Conservation (phyloP, 768 basidiomycete species). For the Mycena metata region DNA sequence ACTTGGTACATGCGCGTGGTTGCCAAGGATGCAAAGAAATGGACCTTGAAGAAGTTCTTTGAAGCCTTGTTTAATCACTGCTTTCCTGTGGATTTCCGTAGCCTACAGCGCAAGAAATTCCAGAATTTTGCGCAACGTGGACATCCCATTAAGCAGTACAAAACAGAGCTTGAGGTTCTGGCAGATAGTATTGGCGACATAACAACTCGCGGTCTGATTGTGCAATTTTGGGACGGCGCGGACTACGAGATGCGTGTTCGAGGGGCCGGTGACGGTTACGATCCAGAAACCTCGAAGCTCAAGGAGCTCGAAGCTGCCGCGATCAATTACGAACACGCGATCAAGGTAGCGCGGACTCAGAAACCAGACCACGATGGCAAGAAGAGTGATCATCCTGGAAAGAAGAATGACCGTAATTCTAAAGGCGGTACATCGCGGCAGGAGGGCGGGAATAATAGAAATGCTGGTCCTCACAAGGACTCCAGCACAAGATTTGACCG, state of each 20-base stretch:
- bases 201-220: slow-evolving; percentile 11
- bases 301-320: slow-evolving; percentile 13
- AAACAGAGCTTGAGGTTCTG: slow-evolving; percentile 19
- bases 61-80: too few relatives aligned
- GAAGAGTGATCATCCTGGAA: not conserved
- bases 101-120: too few relatives aligned
- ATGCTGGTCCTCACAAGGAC: not conserved
- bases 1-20: not conserved
- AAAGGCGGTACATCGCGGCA: slow-evolving; percentile 8
- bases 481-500: not conserved
- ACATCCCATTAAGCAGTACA: too few relatives aligned
- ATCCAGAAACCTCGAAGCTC: slow-evolving; percentile 8
- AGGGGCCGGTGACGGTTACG: slow-evolving; percentile 33
- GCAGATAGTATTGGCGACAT: slow-evolving; percentile 34
- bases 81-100: too few relatives aligned
- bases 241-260: slow-evolving; percentile 22
- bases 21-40: too few relatives aligned
- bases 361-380: not conserved
- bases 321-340: slow-evolving; percentile 22
- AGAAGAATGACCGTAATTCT: not conserved
- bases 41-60: too few relatives aligned
- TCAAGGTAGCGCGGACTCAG: slow-evolving; percentile 10
- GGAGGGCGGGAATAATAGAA: too few relatives aligned
- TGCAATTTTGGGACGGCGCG: slow-evolving; percentile 36
- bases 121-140: too few relatives aligned